Conservation (phyloP, 352 stramenopile genomes). For the Globisporangium canariense region DNA sequence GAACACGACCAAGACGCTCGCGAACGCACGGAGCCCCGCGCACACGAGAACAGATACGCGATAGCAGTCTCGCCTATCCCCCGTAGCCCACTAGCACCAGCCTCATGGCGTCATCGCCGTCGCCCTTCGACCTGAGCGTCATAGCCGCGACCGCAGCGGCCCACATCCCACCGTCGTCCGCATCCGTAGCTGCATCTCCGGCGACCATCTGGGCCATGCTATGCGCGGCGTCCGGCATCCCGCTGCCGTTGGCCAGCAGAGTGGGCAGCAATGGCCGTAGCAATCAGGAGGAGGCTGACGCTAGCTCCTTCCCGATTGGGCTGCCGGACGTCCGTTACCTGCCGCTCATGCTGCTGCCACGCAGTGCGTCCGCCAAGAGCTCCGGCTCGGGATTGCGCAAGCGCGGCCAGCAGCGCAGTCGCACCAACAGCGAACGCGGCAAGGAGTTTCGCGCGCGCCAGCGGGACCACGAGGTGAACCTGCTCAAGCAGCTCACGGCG, state of each 20-base stretch:
- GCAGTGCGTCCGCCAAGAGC: background rate
- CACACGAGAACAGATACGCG: too few species aligned
- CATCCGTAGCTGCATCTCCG: background rate
- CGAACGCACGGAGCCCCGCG: too few species aligned
- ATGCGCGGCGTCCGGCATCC: background rate
- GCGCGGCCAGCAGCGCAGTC: conserved; percentile 2
- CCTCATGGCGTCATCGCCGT: background rate
- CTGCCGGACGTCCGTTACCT: conserved; percentile 3
- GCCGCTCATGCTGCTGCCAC: conserved; percentile 7
- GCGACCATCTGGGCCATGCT: background rate
- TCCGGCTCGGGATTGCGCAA: background rate
- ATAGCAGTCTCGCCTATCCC: too few species aligned
- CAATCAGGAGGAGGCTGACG: too few species aligned
- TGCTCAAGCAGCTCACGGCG: background rate
- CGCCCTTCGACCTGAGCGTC: background rate
- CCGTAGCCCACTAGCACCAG: background rate
- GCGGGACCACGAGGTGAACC: background rate
- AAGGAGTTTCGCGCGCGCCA: conserved; percentile 4
- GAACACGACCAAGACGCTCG: background rate
- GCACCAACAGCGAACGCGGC: conserved; percentile 12
- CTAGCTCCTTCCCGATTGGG: too few species aligned
- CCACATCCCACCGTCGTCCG: background rate
- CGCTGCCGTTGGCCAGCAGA: background rate
- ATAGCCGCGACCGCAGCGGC: background rate
- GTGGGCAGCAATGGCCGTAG: background rate